Evolutionary conservation across 495 filamentous ascomycete genomes (phyloP).

Genomic region (Rusavskia elegans): DNA sequence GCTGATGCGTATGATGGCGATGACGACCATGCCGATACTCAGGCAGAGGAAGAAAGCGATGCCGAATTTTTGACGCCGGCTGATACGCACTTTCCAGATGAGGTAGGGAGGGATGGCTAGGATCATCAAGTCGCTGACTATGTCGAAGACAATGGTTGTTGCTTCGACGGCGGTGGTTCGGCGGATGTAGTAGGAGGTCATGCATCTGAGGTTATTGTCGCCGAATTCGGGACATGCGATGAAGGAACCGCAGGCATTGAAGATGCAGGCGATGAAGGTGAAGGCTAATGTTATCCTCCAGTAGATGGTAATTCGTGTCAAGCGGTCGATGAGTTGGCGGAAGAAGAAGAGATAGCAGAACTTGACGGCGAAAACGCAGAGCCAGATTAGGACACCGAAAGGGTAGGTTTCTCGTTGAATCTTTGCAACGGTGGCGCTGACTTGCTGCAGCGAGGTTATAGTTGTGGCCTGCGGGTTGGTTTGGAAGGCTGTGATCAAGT

Average conservation of each 20-base stretch:
- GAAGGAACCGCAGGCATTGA: neutral
- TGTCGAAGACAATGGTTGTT: slow-evolving; percentile 9
- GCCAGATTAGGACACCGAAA: slow-evolving; percentile 4
- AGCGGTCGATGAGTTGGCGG: slow-evolving; percentile 13
- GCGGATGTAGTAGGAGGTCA: slow-evolving; percentile 4
- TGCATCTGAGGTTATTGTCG: slow-evolving; percentile 1
- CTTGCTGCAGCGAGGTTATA: neutral
- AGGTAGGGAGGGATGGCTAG: slow-evolving; percentile 14
- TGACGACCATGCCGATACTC: slow-evolving; percentile 11
- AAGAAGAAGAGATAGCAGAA: slow-evolving; percentile 19
- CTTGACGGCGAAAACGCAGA: slow-evolving; percentile 14
- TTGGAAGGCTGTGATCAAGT: neutral
- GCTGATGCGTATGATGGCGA: slow-evolving; percentile 14
- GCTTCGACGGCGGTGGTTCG: slow-evolving; percentile 3
- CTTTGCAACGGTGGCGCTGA: neutral
- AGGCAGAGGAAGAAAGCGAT: slow-evolving; percentile 16
- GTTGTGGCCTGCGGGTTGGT: neutral
- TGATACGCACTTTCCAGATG: slow-evolving; percentile 12
- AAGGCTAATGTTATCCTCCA: slow-evolving; percentile 15
- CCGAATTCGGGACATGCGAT: slow-evolving; percentile 3
- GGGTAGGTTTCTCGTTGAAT: slow-evolving; percentile 2
- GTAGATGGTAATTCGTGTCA: slow-evolving; percentile 7
- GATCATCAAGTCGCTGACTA: slow-evolving; percentile 14
- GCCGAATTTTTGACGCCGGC: slow-evolving; percentile 12
- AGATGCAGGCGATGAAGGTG: slow-evolving; percentile 2